phyloP scores from a whole-genome alignment of 371 early-diverging fungal species.

The Mucor circinelloides region DNA sequence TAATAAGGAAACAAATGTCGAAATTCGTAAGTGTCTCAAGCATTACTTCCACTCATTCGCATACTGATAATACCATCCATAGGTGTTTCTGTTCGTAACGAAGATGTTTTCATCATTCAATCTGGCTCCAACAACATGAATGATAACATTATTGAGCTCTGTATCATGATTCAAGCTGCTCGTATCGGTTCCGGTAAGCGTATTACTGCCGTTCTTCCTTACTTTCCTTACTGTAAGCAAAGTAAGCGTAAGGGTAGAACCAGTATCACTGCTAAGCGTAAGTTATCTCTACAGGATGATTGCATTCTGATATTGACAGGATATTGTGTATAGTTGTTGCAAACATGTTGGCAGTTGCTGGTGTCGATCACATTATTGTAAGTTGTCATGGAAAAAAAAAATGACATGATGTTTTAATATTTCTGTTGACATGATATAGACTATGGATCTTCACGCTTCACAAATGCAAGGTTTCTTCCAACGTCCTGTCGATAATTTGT shows the following conservation, averaged over 20 bases:
- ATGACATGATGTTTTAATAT: not conserved
- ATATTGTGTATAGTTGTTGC: constrained; percentile 76
- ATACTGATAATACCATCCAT: constrained; percentile 11
- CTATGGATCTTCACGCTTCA: constrained; percentile 92
- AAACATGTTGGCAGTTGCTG: constrained; percentile 93
- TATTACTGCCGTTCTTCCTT: constrained; percentile 91
- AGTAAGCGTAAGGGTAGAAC: constrained; percentile 97
- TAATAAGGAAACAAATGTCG: constrained; percentile 75
- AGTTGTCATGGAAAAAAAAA: constrained; percentile 8
- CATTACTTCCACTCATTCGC: not conserved
- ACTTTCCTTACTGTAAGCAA: constrained; percentile 97
- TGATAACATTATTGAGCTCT: constrained; percentile 95
- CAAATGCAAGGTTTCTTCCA: constrained; percentile 98
- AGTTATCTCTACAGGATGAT: not conserved
- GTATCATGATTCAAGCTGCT: constrained; percentile 96
- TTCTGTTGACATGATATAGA: constrained; percentile 34
- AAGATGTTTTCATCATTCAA: constrained; percentile 97
- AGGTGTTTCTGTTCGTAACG: constrained; percentile 91
- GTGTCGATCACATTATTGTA: constrained; percentile 94
- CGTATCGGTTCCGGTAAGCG: constrained; percentile 88
- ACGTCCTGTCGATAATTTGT: constrained; percentile 94
- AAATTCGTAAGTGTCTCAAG: constrained; percentile 48
- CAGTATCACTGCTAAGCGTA: constrained; percentile 93
- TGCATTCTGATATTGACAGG: not conserved
- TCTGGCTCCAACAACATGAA: constrained; percentile 88